phyloP scores from a whole-genome alignment of 768 basidiomycete species.

The Roridomyces roridus region DNA sequence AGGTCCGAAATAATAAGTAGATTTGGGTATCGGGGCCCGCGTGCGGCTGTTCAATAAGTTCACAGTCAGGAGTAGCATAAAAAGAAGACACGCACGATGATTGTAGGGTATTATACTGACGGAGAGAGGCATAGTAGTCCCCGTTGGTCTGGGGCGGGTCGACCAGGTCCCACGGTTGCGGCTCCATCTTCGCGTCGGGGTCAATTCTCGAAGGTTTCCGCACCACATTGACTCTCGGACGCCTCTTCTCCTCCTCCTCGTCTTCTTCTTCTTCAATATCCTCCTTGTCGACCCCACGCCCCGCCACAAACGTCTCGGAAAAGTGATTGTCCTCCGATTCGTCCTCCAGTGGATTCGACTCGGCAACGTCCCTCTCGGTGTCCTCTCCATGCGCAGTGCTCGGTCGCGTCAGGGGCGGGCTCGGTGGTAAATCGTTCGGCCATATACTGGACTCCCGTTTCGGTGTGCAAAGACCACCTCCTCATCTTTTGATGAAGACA shows the following conservation, averaged over 20 bases:
- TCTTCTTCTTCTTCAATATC: neutral
- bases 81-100: conserved; percentile 42
- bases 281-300: conserved; percentile 10
- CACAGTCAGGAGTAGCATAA: conserved; percentile 5
- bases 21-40: conserved; percentile 71
- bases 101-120: conserved; percentile 50
- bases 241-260: conserved; percentile 12
- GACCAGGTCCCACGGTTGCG: conserved; percentile 72
- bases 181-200: conserved; percentile 57
- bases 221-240: conserved; percentile 4
- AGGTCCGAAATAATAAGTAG: conserved; percentile 85
- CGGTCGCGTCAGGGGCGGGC: conserved; percentile 36
- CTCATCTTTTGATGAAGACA: conserved; percentile 16
- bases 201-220: conserved; percentile 51
- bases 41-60: conserved; percentile 33
- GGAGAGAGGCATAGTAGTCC: conserved; percentile 51
- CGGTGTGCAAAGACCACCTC: conserved; percentile 8
- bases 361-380: conserved; percentile 33
- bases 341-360: conserved; percentile 5
- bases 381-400: conserved; percentile 28
- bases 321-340: conserved; percentile 11
- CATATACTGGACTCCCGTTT: conserved; percentile 26
- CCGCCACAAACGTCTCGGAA: conserved; percentile 12
- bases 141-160: conserved; percentile 48
- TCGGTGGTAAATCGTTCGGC: conserved; percentile 34